A percentile compares a stretch with the other conserved stretches of the same genome.
These are phyloP conservation scores for Chrysosphaeria jannelii DNA, from an alignment of 2,329 filamentous ascomycete species.

Conservation along the genomic window DNA sequence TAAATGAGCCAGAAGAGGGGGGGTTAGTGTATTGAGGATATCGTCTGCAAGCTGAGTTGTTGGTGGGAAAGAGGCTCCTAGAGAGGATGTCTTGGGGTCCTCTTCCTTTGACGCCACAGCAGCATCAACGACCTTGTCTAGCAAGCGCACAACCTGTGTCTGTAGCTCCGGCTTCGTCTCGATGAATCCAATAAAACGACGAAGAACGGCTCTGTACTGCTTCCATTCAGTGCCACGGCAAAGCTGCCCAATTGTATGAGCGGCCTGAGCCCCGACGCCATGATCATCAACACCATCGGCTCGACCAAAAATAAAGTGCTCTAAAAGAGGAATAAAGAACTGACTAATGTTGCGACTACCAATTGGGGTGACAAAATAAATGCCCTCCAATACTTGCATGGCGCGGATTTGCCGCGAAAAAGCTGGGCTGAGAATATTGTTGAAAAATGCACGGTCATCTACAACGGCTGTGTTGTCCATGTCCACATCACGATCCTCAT, in stretches of 20 bases:
- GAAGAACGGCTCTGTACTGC: constrained; percentile 61
- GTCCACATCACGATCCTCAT: background rate
- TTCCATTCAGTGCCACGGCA: constrained; percentile 61
- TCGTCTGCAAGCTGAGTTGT: constrained; percentile 38
- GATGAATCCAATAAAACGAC: constrained; percentile 59
- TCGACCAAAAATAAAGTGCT: constrained; percentile 77
- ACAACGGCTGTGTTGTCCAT: constrained; percentile 2
- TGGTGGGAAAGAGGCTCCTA: constrained; percentile 36
- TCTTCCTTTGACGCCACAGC: constrained; percentile 20
- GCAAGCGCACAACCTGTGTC: constrained; percentile 57
- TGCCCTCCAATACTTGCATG: constrained; percentile 41
- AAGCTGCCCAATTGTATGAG: constrained; percentile 47
- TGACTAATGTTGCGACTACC: constrained; percentile 52
- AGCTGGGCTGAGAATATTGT: constrained; percentile 72
- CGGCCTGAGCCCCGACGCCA: constrained; percentile 61
- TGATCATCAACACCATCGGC: constrained; percentile 47
- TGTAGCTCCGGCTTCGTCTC: constrained; percentile 53
- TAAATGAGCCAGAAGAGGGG: constrained; percentile 53
- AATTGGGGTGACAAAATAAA: constrained; percentile 29
- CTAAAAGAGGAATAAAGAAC: constrained; percentile 70
- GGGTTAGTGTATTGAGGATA: constrained; percentile 44
- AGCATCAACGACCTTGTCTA: constrained; percentile 57
- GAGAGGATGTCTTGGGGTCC: constrained; percentile 9
- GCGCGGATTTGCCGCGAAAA: constrained; percentile 64
- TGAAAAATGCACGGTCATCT: constrained; percentile 34